phyloP scores from a whole-genome alignment of 768 basidiomycete genomes.

The Lactarius tabidus region DNA sequence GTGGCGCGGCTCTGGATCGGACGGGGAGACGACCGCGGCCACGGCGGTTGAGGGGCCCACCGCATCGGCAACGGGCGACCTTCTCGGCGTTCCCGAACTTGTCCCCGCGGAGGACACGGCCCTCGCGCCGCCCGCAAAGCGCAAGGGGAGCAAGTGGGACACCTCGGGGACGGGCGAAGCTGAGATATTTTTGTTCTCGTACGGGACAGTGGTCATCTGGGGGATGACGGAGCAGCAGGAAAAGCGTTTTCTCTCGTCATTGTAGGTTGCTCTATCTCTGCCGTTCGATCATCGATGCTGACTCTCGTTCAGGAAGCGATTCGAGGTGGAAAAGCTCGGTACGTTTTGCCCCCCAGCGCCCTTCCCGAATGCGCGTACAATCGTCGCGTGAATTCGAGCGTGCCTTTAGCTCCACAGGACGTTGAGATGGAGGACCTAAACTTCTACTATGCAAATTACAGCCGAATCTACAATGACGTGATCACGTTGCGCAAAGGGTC shows the following conservation, averaged over 20 bases:
- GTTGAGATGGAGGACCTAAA: conserved; percentile 97
- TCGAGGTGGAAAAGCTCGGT: conserved; percentile 87
- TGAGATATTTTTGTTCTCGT: conserved; percentile 91
- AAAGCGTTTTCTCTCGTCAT: conserved; percentile 81
- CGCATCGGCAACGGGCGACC: conserved; percentile 50
- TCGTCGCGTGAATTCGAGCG: conserved; percentile 9
- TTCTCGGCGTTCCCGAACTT: conserved; percentile 75
- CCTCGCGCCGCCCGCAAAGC: conserved; percentile 37
- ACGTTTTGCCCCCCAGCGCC: conserved; percentile 27
- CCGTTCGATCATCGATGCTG: conserved; percentile 1
- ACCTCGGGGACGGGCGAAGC: conserved; percentile 58
- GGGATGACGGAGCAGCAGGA: conserved; percentile 95
- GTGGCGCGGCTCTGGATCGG: conserved; percentile 29
- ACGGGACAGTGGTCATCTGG: conserved; percentile 96
- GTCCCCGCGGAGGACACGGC: conserved; percentile 3
- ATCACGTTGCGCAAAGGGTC: conserved; percentile 93
- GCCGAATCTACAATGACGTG: conserved; percentile 96
- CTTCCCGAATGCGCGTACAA: conserved; percentile 8
- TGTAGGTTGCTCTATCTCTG: conserved; percentile 47
- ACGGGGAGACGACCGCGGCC: conserved; percentile 24
- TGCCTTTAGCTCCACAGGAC: conserved; percentile 67
- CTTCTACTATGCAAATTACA: conserved; percentile 96
- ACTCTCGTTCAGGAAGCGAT: conserved; percentile 67
- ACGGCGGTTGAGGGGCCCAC: conserved; percentile 25
- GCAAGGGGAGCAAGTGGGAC: conserved; percentile 59